phyloP scores from a whole-genome alignment of 169 alveolate genomes.

The Babesia bigemina region DNA sequence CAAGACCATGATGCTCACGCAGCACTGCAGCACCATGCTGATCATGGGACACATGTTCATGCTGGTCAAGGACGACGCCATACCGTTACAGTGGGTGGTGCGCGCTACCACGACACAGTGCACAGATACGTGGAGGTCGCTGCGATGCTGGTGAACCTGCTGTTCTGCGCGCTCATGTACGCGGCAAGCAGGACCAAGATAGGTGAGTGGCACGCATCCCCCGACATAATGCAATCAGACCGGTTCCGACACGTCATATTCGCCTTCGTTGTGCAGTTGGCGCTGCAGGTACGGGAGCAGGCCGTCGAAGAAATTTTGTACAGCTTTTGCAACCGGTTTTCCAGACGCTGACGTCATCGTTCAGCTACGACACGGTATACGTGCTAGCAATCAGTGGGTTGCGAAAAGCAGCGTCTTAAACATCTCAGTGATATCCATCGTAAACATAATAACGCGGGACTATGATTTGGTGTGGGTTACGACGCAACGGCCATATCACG shows the following conservation, averaged over 20 bases:
- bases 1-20: conserved; percentile 52
- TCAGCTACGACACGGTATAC: conserved; percentile 62
- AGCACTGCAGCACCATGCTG: conserved; percentile 60
- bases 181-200: conserved; percentile 14
- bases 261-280: conserved; percentile 30
- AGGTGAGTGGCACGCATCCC: conserved; percentile 13
- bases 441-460: conserved; percentile 46
- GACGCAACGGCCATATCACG: not conserved
- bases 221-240: not conserved
- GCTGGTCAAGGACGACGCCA: conserved; percentile 39
- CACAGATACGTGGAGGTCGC: conserved; percentile 29
- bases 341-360: conserved; percentile 61
- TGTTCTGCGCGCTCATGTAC: conserved; percentile 35
- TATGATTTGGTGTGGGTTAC: conserved; percentile 43
- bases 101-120: not conserved
- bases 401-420: no score
- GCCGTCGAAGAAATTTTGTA: not conserved
- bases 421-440: conserved; percentile 34
- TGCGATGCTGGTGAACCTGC: conserved; percentile 16
- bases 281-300: conserved; percentile 29
- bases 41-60: conserved; percentile 43
- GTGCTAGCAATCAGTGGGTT: conserved; percentile 49
- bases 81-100: conserved; percentile 23
- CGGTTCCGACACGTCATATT: conserved; percentile 21
- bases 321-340: conserved; percentile 64